Conservation (phyloP, 2,329 filamentous ascomycete species). For the Rosellinia necatrix region DNA sequence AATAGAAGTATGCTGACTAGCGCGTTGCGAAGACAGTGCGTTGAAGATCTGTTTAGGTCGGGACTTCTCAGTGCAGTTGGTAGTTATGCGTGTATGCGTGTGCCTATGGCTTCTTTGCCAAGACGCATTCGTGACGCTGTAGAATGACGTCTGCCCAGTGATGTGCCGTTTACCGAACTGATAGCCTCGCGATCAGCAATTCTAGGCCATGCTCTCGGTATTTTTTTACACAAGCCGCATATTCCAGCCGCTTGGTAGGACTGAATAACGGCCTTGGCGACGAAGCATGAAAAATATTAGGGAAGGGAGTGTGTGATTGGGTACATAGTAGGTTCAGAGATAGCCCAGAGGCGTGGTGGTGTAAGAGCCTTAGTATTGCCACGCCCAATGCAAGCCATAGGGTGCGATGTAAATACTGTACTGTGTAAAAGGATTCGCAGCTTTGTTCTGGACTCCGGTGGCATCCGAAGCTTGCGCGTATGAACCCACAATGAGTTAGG, state of each 20-base stretch:
- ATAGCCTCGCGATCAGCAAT: too few relatives aligned
- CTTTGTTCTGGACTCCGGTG: neutral
- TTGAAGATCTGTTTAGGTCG: neutral
- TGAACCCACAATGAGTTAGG: neutral
- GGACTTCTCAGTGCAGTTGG: neutral
- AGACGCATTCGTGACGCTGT: too few relatives aligned
- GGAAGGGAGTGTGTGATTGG: too few relatives aligned
- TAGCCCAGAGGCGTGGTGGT: neutral
- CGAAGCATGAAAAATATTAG: too few relatives aligned
- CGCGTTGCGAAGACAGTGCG: neutral
- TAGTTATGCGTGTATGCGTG: neutral
- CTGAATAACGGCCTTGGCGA: too few relatives aligned
- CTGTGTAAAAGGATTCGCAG: neutral
- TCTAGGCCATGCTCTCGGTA: too few relatives aligned
- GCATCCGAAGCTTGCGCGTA: conserved; percentile 4
- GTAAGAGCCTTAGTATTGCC: neutral
- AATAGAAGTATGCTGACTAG: neutral
- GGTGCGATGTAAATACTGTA: neutral
- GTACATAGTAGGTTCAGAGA: too few relatives aligned
- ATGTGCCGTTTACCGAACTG: too few relatives aligned
- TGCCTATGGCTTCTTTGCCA: too few relatives aligned
- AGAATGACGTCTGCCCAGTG: too few relatives aligned
- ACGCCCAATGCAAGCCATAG: neutral
- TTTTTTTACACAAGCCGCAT: too few relatives aligned
- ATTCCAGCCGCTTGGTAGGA: too few relatives aligned